Evolutionary conservation across 192 early-diverging fungal species (phyloP), one percentile per base, ranked within the genome.

Genomic region (Gryganskiella cystojenkinii): DNA sequence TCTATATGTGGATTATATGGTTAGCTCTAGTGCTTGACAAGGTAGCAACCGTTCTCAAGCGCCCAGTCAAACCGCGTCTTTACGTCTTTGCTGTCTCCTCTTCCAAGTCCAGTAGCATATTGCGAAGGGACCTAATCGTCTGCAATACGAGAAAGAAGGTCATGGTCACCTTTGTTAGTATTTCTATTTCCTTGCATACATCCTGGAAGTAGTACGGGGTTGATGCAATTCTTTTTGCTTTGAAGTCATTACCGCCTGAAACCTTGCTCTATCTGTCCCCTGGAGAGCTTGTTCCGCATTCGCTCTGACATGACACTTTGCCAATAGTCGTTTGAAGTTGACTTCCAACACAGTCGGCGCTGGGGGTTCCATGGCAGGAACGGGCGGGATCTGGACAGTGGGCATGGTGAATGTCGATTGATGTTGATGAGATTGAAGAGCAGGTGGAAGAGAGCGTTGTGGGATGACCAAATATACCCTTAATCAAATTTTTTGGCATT

Each of bases 321-420:
- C 67, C 61, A 78, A 64, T 31, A 78, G 61, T 20, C 74, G 74
- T 1, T 60, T 43, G 19, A 78, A 46, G 31, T 78, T 78, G 30
- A 78, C 50, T 27, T 78, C 74, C 13, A 64, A 33, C 11, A 67
- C 49, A 3, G 74, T 68, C 3, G 74, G 74, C 1, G 66, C 30
- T 28, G 30, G 42, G 19, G 61, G 5, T 5, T 40, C 37, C 37
- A 40, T 40, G 37, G 37, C 13, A 40, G 37, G 13, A 40, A 5
- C 13, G 13, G 37, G 13, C 13, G 37, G n/a, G n/a, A n/a, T n/a
- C n/a, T n/a, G n/a, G n/a, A n/a, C n/a, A 40, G 5, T 40, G 5
- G 13, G 37, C 7, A 40, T 40, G 37, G 37, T 40, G 5, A 13
- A 9, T 13, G 37, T 40, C 37, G 37, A 5, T 5, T 40, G 37